Base-by-base conservation (phyloP, 441 rosid species). In the Adansonia grandidieri region DNA sequence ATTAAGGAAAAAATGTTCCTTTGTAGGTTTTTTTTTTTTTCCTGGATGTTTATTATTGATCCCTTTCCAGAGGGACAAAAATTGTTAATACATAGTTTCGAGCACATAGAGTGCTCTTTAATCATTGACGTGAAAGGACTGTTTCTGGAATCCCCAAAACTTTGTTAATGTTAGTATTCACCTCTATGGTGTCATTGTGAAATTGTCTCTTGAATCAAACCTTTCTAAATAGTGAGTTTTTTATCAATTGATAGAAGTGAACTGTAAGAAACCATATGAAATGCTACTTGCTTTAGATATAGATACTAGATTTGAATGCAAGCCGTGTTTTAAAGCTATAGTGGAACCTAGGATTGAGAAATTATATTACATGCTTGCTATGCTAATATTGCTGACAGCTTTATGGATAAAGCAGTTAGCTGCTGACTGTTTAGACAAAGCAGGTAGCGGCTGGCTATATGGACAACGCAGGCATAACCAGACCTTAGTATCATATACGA, bases 1-100 rank as follows among this genome's bases (percentile, higher is more conserved):
- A 13, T 48, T 9, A 24, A 71, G 61, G 74, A 51, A 65, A 64
- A 15, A 51, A n/a, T n/a, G 11, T 65, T 58, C 9, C 48, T 71
- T 32, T 54, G 24, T 71, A 28, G n/a, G 32, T 15, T 32, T 53
- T 28, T 5, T 54, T 37, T 37, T 5, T 37, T 37, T 37, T 5
- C 15, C 50, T 37, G 58, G n/a, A 10, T 54, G 48, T 17, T 54
- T 9, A 17, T 15, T 9, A 17, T 63, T 13, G 20, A 22, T 42
- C 66, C 37, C 65, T 73, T 73, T 57, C 37, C 10, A 7, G 42
- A 2, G 45, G 45, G 19, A 37, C 42, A 32, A 2, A 2, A 32
- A 32, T 14, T 63, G 40, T 28, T 63, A 63, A 32, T 32, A 5
- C 17, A 11, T 24, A 62, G 45, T 32, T 17, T 32, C 20, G 2